A percentile compares a stretch with the other conserved stretches of the same genome.
Evolutionary conservation across 2,329 filamentous ascomycete species (phyloP).

Genomic region (Alternaria hordeiaustralica): DNA sequence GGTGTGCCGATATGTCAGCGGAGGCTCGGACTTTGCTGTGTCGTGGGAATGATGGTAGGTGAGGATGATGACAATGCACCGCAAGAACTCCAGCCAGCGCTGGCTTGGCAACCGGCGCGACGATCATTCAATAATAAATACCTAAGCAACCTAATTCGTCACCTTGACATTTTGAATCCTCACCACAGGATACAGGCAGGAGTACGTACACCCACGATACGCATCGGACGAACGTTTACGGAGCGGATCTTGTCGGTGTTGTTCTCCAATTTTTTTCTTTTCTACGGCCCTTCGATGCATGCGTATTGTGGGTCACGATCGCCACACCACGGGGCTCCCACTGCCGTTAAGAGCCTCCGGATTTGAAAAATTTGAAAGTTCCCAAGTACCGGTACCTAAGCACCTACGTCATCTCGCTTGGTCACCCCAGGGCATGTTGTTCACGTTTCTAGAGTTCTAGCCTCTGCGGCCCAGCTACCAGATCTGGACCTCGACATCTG

Average conservation of each 20-base stretch:
- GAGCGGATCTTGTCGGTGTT: background rate
- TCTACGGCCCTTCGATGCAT: constrained; percentile 10
- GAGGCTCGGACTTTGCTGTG: background rate
- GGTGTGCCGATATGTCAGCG: background rate
- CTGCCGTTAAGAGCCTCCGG: background rate
- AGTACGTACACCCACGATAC: background rate
- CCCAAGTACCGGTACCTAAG: background rate
- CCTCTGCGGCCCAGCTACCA: background rate
- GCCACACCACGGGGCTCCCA: constrained; percentile 1
- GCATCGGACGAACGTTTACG: background rate
- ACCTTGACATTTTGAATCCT: background rate
- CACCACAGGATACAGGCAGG: background rate
- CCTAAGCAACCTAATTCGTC: background rate
- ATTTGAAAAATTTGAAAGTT: background rate
- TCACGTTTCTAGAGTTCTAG: background rate
- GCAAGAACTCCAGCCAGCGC: background rate
- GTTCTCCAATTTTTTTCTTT: background rate
- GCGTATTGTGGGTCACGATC: constrained; percentile 5
- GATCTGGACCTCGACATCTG: background rate
- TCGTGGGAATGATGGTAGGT: background rate
- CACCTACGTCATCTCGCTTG: background rate
- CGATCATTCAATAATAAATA: background rate
- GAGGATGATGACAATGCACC: constrained; percentile 2
- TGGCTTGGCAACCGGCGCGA: background rate
- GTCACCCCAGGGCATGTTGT: background rate